Percentiles rank a stretch among this genome's conserved stretches.
Conservation (phyloP, 495 filamentous ascomycete genomes). For the Lasiosphaeria miniovina region DNA sequence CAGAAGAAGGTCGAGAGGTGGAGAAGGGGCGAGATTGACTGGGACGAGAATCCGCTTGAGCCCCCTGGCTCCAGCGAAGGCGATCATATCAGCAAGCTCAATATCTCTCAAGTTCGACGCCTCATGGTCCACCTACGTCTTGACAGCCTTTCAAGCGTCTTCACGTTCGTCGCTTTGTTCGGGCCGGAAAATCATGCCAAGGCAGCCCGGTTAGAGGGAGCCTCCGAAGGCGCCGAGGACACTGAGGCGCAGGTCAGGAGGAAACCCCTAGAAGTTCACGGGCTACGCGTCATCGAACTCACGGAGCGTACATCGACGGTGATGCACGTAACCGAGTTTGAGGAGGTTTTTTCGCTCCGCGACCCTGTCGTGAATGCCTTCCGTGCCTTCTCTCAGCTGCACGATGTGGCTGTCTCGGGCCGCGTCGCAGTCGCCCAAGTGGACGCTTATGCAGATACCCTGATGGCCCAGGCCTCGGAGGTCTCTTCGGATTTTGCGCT, state of each 20-base stretch:
- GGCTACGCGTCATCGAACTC: constrained; percentile 80
- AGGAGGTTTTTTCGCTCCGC: constrained; percentile 64
- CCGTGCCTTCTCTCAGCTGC: constrained; percentile 78
- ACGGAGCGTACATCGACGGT: constrained; percentile 92
- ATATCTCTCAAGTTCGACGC: constrained; percentile 44
- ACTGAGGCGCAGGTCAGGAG: constrained; percentile 28
- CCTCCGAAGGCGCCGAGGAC: constrained; percentile 17
- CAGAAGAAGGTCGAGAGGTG: constrained; percentile 88
- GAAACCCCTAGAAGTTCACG: constrained; percentile 73
- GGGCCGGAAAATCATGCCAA: constrained; percentile 44
- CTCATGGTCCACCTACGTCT: constrained; percentile 67
- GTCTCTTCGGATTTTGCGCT: constrained; percentile 75
- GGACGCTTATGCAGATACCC: constrained; percentile 70
- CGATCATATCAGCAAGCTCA: constrained; percentile 43
- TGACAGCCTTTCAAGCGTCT: constrained; percentile 82
- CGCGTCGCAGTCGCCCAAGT: constrained; percentile 75
- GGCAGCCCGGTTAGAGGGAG: constrained; percentile 25
- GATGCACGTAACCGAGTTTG: constrained; percentile 86
- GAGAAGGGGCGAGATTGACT: constrained; percentile 89
- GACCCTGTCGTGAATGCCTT: constrained; percentile 94
- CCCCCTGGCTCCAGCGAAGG: constrained; percentile 38
- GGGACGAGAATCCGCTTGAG: constrained; percentile 67
- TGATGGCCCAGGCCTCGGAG: constrained; percentile 64
- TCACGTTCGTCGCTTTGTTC: constrained; percentile 79
- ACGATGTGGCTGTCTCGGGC: constrained; percentile 80